Conservation (phyloP, 2,329 filamentous ascomycete genomes). For the Cladophialophora immunda region DNA sequence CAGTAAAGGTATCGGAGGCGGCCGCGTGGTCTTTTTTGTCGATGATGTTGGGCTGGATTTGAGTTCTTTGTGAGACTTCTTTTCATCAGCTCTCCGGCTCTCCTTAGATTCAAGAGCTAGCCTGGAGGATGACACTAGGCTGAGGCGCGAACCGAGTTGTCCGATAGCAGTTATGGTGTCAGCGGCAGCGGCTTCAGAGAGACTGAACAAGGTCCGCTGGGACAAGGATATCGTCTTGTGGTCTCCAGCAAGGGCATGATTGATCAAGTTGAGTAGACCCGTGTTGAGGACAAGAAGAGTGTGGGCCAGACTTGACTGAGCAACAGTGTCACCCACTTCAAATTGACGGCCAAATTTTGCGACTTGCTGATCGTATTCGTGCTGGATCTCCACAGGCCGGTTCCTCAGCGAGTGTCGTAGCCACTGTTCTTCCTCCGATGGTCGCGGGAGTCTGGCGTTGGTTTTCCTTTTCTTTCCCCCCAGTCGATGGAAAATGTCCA, state of each 20-base stretch:
- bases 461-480: constrained; percentile 36
- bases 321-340: constrained; percentile 38
- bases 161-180: constrained; percentile 41
- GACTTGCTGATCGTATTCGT: constrained; percentile 37
- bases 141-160: constrained; percentile 39
- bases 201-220: constrained; percentile 31
- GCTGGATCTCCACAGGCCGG: constrained; percentile 37
- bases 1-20: constrained; percentile 30
- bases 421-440: constrained; percentile 39
- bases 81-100: constrained; percentile 3
- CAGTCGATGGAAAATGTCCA: constrained; percentile 37
- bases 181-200: constrained; percentile 39
- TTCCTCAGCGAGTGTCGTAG: constrained; percentile 35
- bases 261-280: constrained; percentile 41
- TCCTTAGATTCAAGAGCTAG: constrained; percentile 16
- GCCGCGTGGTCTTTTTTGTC: constrained; percentile 23
- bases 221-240: constrained; percentile 30
- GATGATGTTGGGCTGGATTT: constrained; percentile 16
- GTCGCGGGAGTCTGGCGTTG: constrained; percentile 30
- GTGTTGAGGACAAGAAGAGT: constrained; percentile 42
- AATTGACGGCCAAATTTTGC: constrained; percentile 38
- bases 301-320: constrained; percentile 40
- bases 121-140: constrained; percentile 14
- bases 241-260: constrained; percentile 33
- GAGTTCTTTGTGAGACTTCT: constrained; percentile 21